A percentile compares a stretch with the other conserved stretches of the same genome.
Evolutionary conservation across 768 basidiomycete species (phyloP).

Genomic region (Termitomyces titanicus): DNA sequence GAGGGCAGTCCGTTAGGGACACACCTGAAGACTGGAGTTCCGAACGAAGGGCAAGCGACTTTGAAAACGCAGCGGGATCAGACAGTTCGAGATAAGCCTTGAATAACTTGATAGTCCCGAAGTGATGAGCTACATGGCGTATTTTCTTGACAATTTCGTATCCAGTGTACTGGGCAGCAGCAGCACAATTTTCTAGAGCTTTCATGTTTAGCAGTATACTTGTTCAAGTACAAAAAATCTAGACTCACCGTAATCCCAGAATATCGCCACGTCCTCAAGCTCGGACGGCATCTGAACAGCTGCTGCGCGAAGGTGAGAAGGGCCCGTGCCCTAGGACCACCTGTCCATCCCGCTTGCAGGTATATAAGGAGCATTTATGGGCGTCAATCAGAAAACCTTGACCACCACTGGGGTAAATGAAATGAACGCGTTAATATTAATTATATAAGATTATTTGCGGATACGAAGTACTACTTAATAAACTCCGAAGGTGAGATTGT

Average conservation of each 20-base stretch:
- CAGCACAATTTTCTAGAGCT: conserved; percentile 37
- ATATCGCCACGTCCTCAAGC: conserved; percentile 40
- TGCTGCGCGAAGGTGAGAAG: background rate
- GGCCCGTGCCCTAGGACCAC: background rate
- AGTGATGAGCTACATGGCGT: conserved; percentile 42
- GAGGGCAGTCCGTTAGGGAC: conserved; percentile 35
- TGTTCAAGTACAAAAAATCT: background rate
- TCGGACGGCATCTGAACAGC: conserved; percentile 5
- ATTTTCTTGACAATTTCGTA: conserved; percentile 44
- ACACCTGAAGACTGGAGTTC: conserved; percentile 49
- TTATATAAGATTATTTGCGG: background rate
- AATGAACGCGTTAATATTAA: too few relatives aligned
- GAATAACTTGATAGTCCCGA: conserved; percentile 48
- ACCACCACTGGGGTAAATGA: too few relatives aligned
- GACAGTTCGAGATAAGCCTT: conserved; percentile 54
- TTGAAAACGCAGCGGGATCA: conserved; percentile 24
- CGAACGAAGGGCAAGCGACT: conserved; percentile 34
- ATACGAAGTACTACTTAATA: too few relatives aligned
- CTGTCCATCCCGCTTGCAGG: background rate
- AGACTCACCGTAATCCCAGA: conserved; percentile 36
- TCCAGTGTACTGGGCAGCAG: conserved; percentile 36
- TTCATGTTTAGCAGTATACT: background rate
- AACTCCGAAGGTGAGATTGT: too few relatives aligned
- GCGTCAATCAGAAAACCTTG: conserved; percentile 2
- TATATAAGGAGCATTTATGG: background rate